Percentiles rank a stretch among this genome's conserved stretches.
These are phyloP conservation scores for Fusarium paranaense DNA, from an alignment of 2,329 filamentous ascomycete species.

Conservation along the genomic window DNA sequence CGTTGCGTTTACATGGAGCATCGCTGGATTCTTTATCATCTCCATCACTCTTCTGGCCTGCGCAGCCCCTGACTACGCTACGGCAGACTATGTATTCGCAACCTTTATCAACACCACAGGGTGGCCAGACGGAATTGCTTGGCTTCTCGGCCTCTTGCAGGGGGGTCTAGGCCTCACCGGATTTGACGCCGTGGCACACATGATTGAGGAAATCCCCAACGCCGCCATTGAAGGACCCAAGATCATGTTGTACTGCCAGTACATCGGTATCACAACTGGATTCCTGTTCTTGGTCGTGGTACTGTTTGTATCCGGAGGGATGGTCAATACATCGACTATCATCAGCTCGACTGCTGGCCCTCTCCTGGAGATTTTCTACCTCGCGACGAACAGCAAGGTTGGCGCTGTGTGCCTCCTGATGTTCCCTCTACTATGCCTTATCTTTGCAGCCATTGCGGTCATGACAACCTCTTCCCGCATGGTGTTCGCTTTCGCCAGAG, in stretches of 20 bases:
- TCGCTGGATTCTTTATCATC: slow-evolving; percentile 75
- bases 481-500: slow-evolving; percentile 73
- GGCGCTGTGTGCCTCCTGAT: slow-evolving; percentile 75
- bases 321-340: slow-evolving; percentile 56
- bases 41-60: slow-evolving; percentile 75
- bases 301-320: slow-evolving; percentile 72
- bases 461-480: slow-evolving; percentile 76
- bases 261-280: slow-evolving; percentile 72
- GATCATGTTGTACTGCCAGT: slow-evolving; percentile 66
- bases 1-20: slow-evolving; percentile 76
- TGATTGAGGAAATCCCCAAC: slow-evolving; percentile 51
- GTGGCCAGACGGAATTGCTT: slow-evolving; percentile 50
- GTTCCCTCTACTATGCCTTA: slow-evolving; percentile 72
- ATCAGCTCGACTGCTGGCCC: slow-evolving; percentile 68
- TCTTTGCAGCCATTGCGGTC: slow-evolving; percentile 72
- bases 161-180: slow-evolving; percentile 49
- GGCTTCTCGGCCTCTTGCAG: slow-evolving; percentile 49
- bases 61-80: slow-evolving; percentile 69
- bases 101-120: slow-evolving; percentile 49
- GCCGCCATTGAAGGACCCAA: slow-evolving; percentile 47
- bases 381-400: slow-evolving; percentile 70
- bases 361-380: slow-evolving; percentile 70
- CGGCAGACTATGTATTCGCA: slow-evolving; percentile 47
- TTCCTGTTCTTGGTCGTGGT: slow-evolving; percentile 72
- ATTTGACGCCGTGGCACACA: slow-evolving; percentile 51